These are phyloP conservation scores for Candida michaelii DNA, from an alignment of 805 yeast genomes.

Conservation along the genomic window DNA sequence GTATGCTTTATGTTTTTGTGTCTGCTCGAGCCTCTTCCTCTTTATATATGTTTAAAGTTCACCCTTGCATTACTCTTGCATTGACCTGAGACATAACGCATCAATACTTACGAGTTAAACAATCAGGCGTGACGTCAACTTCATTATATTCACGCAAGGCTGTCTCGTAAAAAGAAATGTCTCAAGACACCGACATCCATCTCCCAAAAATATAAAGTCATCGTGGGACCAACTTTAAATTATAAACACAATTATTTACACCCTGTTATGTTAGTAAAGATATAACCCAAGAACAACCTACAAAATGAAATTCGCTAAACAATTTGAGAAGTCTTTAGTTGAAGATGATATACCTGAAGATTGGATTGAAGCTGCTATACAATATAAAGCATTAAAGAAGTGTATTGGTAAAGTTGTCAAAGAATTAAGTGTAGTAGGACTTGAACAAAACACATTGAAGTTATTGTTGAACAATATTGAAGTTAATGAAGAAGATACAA, in stretches of 20 bases:
- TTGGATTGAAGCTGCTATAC: slow-evolving; percentile 69
- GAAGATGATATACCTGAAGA: slow-evolving; percentile 63
- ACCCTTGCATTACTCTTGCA: no score
- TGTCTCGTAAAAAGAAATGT: slow-evolving; percentile 1
- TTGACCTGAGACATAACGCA: no score
- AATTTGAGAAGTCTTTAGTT: slow-evolving; percentile 59
- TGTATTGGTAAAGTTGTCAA: slow-evolving; percentile 62
- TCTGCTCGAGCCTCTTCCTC: no score
- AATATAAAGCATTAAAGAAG: slow-evolving; percentile 69
- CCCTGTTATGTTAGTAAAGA: not conserved
- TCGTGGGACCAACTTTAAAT: not conserved
- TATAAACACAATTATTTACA: not conserved
- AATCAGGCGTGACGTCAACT: no score
- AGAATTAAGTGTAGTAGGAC: slow-evolving; percentile 60
- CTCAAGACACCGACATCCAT: slow-evolving; percentile 3
- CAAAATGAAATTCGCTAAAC: slow-evolving; percentile 74
- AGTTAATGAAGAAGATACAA: slow-evolving; percentile 31
- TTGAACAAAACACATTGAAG: slow-evolving; percentile 46
- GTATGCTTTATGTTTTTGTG: no score
- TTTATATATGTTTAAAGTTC: no score
- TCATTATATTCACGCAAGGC: no score
- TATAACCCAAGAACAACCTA: not conserved
- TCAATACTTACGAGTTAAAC: no score
- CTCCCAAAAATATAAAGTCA: slow-evolving; percentile 3
- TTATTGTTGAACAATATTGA: slow-evolving; percentile 35